These are phyloP conservation scores for Cyberlindnera sargentensis DNA, from an alignment of 805 yeast genomes.

Conservation along the genomic window DNA sequence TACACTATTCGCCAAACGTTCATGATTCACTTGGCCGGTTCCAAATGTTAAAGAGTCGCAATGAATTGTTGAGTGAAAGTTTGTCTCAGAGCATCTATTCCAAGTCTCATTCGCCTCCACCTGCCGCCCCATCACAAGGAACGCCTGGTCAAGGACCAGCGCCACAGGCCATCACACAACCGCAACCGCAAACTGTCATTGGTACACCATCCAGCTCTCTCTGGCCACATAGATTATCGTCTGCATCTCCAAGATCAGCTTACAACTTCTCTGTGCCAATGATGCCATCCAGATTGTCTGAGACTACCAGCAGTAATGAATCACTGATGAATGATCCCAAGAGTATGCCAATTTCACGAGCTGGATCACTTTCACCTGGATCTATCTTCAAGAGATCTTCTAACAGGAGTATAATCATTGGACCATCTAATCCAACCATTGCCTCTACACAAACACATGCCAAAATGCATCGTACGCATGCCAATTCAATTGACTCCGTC, in stretches of 20 bases:
- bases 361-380: conserved; percentile 16
- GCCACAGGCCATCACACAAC: not conserved
- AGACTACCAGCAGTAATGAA: conserved; percentile 18
- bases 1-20: conserved; percentile 24
- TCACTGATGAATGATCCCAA: conserved; percentile 11
- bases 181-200: not conserved
- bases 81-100: conserved; percentile 41
- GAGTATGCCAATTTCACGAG: conserved; percentile 11
- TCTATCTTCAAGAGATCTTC: conserved; percentile 10
- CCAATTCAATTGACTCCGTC: conserved; percentile 2
- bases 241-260: conserved; percentile 28
- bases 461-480: conserved; percentile 18
- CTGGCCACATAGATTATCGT: conserved; percentile 13
- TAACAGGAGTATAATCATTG: conserved; percentile 16
- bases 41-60: conserved; percentile 45
- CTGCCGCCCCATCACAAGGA: not conserved
- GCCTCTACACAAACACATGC: conserved; percentile 27
- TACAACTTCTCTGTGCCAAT: conserved; percentile 10
- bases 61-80: conserved; percentile 50
- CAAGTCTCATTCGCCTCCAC: conserved; percentile 17
- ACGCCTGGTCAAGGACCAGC: not conserved
- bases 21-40: conserved; percentile 44
- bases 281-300: conserved; percentile 26
- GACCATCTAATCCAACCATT: conserved; percentile 27
- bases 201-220: conserved; percentile 4